These are phyloP conservation scores for Dictyostelium capitatum DNA, from an alignment of 78 protist species.

Conservation along the genomic window DNA sequence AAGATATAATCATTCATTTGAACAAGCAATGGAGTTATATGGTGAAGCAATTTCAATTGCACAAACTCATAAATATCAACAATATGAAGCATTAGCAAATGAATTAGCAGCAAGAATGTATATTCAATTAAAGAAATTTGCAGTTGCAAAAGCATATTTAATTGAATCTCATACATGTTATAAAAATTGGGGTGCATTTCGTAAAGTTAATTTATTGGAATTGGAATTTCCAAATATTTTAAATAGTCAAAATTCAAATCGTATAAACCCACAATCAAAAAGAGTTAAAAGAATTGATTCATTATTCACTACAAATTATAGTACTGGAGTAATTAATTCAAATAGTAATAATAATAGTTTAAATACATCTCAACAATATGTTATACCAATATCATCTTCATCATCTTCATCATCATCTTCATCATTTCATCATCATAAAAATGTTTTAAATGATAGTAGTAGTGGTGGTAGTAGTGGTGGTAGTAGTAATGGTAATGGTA, in stretches of 20 bases:
- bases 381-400: not conserved
- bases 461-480: not conserved
- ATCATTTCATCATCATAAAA: not conserved
- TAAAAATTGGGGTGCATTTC: slow-evolving; percentile 46
- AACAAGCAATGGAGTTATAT: slow-evolving; percentile 44
- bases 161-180: slow-evolving; percentile 51
- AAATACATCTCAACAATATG: not conserved
- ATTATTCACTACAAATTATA: not conserved
- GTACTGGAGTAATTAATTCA: not conserved
- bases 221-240: slow-evolving; percentile 40
- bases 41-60: slow-evolving; percentile 26
- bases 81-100: slow-evolving; percentile 48
- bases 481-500: not conserved
- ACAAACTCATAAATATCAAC: slow-evolving; percentile 24
- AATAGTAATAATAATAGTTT: not conserved
- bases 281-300: not conserved
- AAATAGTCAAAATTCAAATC: not conserved
- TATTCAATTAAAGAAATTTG: slow-evolving; percentile 22
- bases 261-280: not conserved
- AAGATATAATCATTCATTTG: not conserved
- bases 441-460: not conserved
- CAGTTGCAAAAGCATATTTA: slow-evolving; percentile 37
- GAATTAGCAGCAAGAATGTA: slow-evolving; percentile 54
- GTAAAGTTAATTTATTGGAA: slow-evolving; percentile 15
- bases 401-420: not conserved